A percentile compares a stretch with the other conserved stretches of the same genome.
Conservation (phyloP, 805 yeast genomes). For the Nakazawaea ambrosiae region DNA sequence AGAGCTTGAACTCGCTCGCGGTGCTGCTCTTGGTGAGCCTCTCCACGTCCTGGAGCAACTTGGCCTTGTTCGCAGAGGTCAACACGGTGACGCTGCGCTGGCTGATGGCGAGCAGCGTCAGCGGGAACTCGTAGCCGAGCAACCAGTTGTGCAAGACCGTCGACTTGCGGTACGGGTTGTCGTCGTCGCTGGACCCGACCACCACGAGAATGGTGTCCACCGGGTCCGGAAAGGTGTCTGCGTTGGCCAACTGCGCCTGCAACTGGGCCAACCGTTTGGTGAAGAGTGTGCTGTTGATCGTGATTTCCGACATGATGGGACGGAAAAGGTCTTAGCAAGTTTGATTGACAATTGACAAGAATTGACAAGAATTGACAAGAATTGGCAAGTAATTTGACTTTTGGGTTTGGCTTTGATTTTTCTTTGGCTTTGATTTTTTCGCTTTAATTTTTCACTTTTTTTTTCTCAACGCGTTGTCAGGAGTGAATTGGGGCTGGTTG, state of each 20-base stretch:
- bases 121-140: constrained; percentile 93
- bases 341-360: background rate
- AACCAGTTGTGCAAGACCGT: constrained; percentile 87
- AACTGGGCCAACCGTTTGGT: constrained; percentile 42
- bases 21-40: too few species aligned
- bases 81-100: constrained; percentile 54
- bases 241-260: constrained; percentile 26
- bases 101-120: constrained; percentile 66
- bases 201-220: constrained; percentile 53
- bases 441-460: background rate
- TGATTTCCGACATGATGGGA: constrained; percentile 46
- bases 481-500: too few species aligned
- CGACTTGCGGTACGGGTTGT: constrained; percentile 83
- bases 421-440: background rate
- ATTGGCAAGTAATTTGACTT: background rate
- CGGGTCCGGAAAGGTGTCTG: constrained; percentile 28
- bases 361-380: too few species aligned
- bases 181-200: constrained; percentile 82
- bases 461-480: background rate
- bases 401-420: background rate
- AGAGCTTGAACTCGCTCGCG: constrained; percentile 38
- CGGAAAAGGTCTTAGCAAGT: too few species aligned
- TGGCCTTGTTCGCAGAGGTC: constrained; percentile 82
- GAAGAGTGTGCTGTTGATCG: constrained; percentile 45
- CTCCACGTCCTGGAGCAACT: constrained; percentile 55